These are phyloP conservation scores for Glycine tomentella DNA, from an alignment of 306 rosid species.

Conservation along the genomic window DNA sequence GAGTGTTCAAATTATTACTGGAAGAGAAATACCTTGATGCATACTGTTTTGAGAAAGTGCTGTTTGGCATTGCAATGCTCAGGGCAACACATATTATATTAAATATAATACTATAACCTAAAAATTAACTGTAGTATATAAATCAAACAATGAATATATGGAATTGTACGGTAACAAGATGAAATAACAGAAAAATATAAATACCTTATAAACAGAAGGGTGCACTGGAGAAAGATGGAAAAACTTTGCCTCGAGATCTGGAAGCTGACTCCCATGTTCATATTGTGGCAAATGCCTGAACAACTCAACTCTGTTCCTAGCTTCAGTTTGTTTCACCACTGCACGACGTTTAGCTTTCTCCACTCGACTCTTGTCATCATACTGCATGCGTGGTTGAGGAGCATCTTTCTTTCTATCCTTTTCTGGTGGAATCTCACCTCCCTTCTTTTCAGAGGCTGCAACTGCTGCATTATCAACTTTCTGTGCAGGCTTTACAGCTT, in stretches of 20 bases:
- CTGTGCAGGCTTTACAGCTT: slow-evolving; percentile 52
- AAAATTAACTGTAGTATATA: no score
- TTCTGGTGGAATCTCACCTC: slow-evolving; percentile 58
- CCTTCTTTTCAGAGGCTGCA: slow-evolving; percentile 63
- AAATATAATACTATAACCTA: slow-evolving; percentile 17
- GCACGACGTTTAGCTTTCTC: slow-evolving; percentile 73
- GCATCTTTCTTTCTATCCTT: slow-evolving; percentile 73
- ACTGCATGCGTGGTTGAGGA: slow-evolving; percentile 75
- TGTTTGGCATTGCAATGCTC: slow-evolving; percentile 37
- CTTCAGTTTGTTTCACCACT: slow-evolving; percentile 68
- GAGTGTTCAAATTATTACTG: slow-evolving; percentile 11
- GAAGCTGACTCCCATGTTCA: slow-evolving; percentile 73
- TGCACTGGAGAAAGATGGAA: slow-evolving; percentile 64
- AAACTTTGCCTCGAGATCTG: slow-evolving; percentile 65
- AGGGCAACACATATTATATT: slow-evolving; percentile 2
- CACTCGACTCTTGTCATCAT: slow-evolving; percentile 65
- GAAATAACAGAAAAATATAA: background rate
- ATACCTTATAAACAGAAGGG: slow-evolving; percentile 69
- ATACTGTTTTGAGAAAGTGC: background rate
- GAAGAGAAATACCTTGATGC: slow-evolving; percentile 9
- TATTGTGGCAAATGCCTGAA: slow-evolving; percentile 72
- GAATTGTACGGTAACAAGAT: background rate
- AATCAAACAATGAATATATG: slow-evolving; percentile 1
- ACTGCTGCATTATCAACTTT: slow-evolving; percentile 57
- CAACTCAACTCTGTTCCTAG: slow-evolving; percentile 67